Evolutionary conservation across 139 green algal genomes (phyloP), one percentile per base, ranked within the genome.

Genomic region (Diplosphaera chodatii): DNA sequence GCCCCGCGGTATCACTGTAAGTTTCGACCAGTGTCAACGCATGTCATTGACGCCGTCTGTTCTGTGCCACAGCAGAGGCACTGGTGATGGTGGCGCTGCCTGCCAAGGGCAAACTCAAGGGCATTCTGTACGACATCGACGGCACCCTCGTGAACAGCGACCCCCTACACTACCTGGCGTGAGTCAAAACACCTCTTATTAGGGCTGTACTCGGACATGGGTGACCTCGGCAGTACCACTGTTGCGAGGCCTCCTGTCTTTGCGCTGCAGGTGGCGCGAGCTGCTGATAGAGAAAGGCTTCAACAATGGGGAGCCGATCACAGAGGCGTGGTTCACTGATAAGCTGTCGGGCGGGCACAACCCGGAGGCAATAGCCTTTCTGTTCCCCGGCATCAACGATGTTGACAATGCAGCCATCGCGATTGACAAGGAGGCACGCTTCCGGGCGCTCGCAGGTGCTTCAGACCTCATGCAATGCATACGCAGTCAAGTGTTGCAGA

Each of bases 141-240:
- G 88, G 88, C 27, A 94, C 88, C 1, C 79, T 94, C 22, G 80
- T 71, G 15, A 78, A 91, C 64, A 80, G 63, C 0, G 88, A 94
- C 63, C 85, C 86, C 0, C 78, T 94, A 0, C 88, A 94, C 69
- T 86, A 87, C 67, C 72, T 69, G 18, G 82, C 81, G 77, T 86
- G 56, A 25, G 40, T 72, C n/a, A n/a, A n/a, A n/a, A n/a, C n/a
- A n/a, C n/a, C n/a, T n/a, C n/a, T n/a, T n/a, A n/a, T n/a, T n/a
- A n/a, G n/a, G n/a, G n/a, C n/a, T n/a, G n/a, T n/a, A n/a, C n/a
- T n/a, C n/a, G n/a, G n/a, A n/a, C n/a, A n/a, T n/a, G n/a, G n/a
- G n/a, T n/a, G n/a, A n/a, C n/a, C n/a, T n/a, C n/a, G n/a, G n/a
- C n/a, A n/a, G n/a, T n/a, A n/a, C n/a, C n/a, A n/a, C n/a, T n/a